A percentile compares a stretch with the other conserved stretches of the same genome.
phyloP scores from a whole-genome alignment of 2,329 filamentous ascomycete species.

The Meredithiella fracta region DNA sequence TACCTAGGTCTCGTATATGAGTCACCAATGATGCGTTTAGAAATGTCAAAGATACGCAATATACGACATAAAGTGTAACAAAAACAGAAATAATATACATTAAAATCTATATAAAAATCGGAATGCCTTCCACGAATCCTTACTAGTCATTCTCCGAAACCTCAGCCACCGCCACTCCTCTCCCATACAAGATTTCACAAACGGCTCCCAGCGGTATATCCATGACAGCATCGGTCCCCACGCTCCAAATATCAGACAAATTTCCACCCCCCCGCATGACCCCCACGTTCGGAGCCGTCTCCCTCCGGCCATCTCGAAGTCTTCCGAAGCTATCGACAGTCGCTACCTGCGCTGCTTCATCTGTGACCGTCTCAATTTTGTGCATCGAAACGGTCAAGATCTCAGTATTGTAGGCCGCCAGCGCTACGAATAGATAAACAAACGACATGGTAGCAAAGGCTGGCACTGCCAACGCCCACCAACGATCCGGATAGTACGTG shows the following conservation, averaged over 20 bases:
- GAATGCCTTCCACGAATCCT: too few relatives aligned
- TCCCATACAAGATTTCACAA: slow-evolving; percentile 75
- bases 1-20: too few relatives aligned
- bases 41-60: too few relatives aligned
- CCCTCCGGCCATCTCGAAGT: slow-evolving; percentile 24
- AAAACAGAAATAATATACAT: too few relatives aligned
- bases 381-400: slow-evolving; percentile 68
- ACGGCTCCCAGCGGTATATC: slow-evolving; percentile 90
- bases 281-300: slow-evolving; percentile 24
- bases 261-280: slow-evolving; percentile 20
- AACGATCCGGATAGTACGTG: slow-evolving; percentile 90
- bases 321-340: slow-evolving; percentile 57
- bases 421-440: slow-evolving; percentile 84
- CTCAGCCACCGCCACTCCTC: background rate
- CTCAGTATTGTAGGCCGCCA: slow-evolving; percentile 79
- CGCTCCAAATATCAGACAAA: slow-evolving; percentile 62
- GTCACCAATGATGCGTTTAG: too few relatives aligned
- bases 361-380: slow-evolving; percentile 77
- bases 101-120: too few relatives aligned
- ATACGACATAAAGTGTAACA: too few relatives aligned
- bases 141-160: background rate
- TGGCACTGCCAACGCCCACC: slow-evolving; percentile 91
- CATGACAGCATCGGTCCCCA: slow-evolving; percentile 92
- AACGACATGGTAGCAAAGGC: slow-evolving; percentile 77
- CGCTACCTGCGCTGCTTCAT: slow-evolving; percentile 75